A percentile compares a stretch with the other conserved stretches of the same genome.
These are phyloP conservation scores for Pseudozyma pruni DNA, from an alignment of 1,284 basidiomycete genomes.

Conservation along the genomic window DNA sequence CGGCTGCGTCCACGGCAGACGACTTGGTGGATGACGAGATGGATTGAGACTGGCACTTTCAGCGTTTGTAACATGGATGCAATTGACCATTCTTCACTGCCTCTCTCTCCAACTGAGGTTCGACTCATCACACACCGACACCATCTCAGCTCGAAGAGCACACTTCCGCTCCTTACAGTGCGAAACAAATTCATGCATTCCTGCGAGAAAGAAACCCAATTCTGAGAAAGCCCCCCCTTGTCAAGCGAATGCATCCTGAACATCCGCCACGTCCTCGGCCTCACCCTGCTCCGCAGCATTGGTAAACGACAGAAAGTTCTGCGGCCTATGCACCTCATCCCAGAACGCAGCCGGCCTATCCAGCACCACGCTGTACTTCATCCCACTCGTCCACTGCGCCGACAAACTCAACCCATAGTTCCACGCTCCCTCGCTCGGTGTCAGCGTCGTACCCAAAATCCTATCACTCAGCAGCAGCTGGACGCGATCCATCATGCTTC, in stretches of 20 bases:
- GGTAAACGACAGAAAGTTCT: conserved; percentile 67
- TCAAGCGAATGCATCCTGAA: conserved; percentile 62
- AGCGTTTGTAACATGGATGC: no score
- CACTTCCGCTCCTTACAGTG: no score
- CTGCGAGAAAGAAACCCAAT: no score
- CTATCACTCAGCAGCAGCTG: conserved; percentile 92
- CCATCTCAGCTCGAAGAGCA: no score
- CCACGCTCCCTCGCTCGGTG: conserved; percentile 57
- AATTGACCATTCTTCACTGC: no score
- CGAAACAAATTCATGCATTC: no score
- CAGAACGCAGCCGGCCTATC: conserved; percentile 94
- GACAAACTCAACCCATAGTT: conserved; percentile 72
- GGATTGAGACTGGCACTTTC: no score
- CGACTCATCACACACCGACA: no score
- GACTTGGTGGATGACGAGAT: conserved; percentile 51
- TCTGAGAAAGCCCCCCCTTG: no score
- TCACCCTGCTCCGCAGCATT: conserved; percentile 40
- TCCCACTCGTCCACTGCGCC: conserved; percentile 88
- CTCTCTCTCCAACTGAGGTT: no score
- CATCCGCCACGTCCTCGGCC: conserved; percentile 50
- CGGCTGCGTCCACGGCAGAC: conserved; percentile 13
- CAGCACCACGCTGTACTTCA: conserved; percentile 86
- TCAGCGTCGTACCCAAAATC: conserved; percentile 66
- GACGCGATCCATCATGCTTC: conserved; percentile 88
- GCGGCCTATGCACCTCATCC: conserved; percentile 88